Conservation (phyloP, 768 basidiomycete species). For the Sporobolomyces pararoseus region DNA sequence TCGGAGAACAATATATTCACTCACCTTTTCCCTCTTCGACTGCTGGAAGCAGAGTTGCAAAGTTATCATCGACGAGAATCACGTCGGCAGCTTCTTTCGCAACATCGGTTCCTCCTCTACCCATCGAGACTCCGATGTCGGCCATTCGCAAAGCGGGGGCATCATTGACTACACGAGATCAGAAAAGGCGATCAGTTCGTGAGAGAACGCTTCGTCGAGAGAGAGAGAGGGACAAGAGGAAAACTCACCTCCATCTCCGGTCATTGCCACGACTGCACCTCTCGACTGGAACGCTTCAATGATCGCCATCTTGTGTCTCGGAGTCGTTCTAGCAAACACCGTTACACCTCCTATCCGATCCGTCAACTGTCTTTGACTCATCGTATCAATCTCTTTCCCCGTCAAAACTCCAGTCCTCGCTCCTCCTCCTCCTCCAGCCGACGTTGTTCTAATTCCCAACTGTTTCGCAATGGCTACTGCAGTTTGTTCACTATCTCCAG, state of each 20-base stretch:
- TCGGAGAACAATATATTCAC: slow-evolving; percentile 37
- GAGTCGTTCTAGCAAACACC: slow-evolving; percentile 93
- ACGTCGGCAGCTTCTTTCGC: slow-evolving; percentile 97
- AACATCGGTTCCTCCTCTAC: slow-evolving; percentile 95
- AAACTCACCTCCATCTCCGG: slow-evolving; percentile 81
- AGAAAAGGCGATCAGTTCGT: no score
- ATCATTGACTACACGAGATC: slow-evolving; percentile 67
- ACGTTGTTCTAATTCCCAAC: slow-evolving; percentile 71
- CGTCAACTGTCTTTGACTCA: slow-evolving; percentile 73
- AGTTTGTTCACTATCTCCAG: slow-evolving; percentile 87
- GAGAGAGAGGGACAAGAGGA: neutral
- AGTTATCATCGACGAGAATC: slow-evolving; percentile 95
- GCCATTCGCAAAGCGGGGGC: slow-evolving; percentile 97
- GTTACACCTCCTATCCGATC: slow-evolving; percentile 76
- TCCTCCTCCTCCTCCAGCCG: slow-evolving; percentile 43
- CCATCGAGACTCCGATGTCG: slow-evolving; percentile 97
- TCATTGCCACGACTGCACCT: slow-evolving; percentile 92
- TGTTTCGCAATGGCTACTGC: slow-evolving; percentile 81
- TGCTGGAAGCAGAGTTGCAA: slow-evolving; percentile 87
- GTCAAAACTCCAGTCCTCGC: slow-evolving; percentile 57
- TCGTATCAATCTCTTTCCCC: slow-evolving; percentile 76
- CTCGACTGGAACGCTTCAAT: slow-evolving; percentile 86
- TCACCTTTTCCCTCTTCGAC: slow-evolving; percentile 56
- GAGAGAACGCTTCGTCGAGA: neutral
- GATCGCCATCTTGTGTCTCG: slow-evolving; percentile 96